phyloP scores from a whole-genome alignment of 106 monocot genomes.

The Acorus gramineus region DNA sequence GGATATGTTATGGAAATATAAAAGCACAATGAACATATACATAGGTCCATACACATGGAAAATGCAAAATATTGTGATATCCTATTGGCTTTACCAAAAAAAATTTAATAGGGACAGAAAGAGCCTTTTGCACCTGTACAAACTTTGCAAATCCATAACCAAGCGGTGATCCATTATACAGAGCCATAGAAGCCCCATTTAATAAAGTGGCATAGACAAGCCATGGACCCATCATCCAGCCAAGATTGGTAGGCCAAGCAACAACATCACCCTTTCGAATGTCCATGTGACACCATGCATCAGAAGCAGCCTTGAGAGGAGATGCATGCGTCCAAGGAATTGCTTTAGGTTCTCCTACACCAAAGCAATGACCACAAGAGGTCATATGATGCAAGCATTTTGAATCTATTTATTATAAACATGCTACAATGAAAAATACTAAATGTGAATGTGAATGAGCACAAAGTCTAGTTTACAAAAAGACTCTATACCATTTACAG shows the following conservation, averaged over 20 bases:
- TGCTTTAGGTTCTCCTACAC: slow-evolving; percentile 84
- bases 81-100: too few relatives aligned
- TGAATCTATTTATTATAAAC: not conserved
- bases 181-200: slow-evolving; percentile 90
- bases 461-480: too few relatives aligned
- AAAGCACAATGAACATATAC: too few relatives aligned
- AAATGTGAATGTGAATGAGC: not conserved
- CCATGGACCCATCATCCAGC: slow-evolving; percentile 99
- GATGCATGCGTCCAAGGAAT: slow-evolving; percentile 94
- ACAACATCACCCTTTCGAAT: slow-evolving; percentile 84
- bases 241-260: slow-evolving; percentile 98
- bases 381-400: not conserved
- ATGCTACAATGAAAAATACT: not conserved
- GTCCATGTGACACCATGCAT: slow-evolving; percentile 93
- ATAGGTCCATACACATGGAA: too few relatives aligned
- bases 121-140: slow-evolving; percentile 48
- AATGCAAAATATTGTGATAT: too few relatives aligned
- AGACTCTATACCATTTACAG: too few relatives aligned
- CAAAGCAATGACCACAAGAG: not conserved
- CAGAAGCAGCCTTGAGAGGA: slow-evolving; percentile 91
- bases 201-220: slow-evolving; percentile 91
- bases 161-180: slow-evolving; percentile 90
- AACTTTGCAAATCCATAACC: slow-evolving; percentile 80
- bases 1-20: too few relatives aligned
- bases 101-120: not conserved